Conservation (phyloP, 345 rosid genomes). For the Mercurialis annua region DNA sequence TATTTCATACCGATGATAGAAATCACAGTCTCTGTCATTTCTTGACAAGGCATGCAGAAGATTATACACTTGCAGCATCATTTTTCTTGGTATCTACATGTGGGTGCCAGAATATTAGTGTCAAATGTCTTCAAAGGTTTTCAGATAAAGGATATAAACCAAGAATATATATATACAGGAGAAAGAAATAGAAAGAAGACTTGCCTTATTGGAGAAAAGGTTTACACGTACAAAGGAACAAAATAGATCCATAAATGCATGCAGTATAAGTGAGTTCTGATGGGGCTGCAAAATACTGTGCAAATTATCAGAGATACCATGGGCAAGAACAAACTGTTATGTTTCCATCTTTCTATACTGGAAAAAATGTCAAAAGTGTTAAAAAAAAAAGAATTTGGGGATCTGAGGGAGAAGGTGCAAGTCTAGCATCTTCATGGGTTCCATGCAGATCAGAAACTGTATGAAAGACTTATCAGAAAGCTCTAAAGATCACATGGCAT, state of each 20-base stretch:
- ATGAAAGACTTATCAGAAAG: constrained; percentile 10
- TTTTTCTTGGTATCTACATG: constrained; percentile 88
- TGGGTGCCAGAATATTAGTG: constrained; percentile 19
- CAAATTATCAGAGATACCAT: constrained; percentile 58
- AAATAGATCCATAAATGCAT: constrained; percentile 98
- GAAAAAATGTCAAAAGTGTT: neutral
- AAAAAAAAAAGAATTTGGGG: neutral
- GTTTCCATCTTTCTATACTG: constrained; percentile 21
- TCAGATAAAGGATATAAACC: constrained; percentile 7
- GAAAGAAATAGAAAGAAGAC: constrained; percentile 18
- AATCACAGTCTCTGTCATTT: constrained; percentile 93
- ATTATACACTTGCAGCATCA: constrained; percentile 94
- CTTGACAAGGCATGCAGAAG: constrained; percentile 90
- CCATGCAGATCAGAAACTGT: constrained; percentile 8
- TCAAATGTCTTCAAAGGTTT: constrained; percentile 6
- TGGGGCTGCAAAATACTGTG: constrained; percentile 92
- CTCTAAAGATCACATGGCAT: constrained; percentile 1
- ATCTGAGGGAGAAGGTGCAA: neutral
- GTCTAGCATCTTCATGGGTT: constrained; percentile 2
- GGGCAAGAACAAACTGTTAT: constrained; percentile 19
- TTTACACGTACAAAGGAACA: constrained; percentile 93
- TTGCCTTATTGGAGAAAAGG: constrained; percentile 95
- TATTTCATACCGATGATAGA: constrained; percentile 82
- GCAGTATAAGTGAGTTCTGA: constrained; percentile 95
- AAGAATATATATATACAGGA: neutral